Evolutionary conservation across 208 protist species (phyloP), one percentile per base, ranked within the genome.

Genomic region (Leishmania gerbilli): DNA sequence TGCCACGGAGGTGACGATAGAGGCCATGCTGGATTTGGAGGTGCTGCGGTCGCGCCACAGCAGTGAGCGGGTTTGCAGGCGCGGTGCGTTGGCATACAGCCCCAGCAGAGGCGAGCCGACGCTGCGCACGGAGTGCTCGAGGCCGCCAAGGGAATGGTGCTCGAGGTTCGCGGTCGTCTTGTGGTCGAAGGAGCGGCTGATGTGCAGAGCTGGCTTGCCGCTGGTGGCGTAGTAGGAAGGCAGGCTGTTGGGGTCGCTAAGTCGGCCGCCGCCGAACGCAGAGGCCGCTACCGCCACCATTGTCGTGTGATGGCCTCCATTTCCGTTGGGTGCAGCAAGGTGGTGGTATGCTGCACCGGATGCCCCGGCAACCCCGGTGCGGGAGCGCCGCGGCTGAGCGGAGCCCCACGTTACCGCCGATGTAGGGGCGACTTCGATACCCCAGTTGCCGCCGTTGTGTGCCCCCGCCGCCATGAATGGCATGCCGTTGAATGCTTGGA

Each of bases 131-230:
- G 82, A 81, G 21, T 65, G 31, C 75, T 85, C 65, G 45, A 83
- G 79, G 9, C 45, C 49, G 56, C 84, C 84, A 37, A 82, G 67
- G n/a, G 76, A 77, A 72, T 80, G 75, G 77, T 72, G 64, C 47
- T 79, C 69, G 37, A 79, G 84, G 76, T 88, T 84, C 47, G 84
- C 40, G 3, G 79, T 76, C 1, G 82, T 88, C 71, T 84, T 84
- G 77, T 87, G 80, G 64, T 88, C 82, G 53, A 82, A 81, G 37
- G 87, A 88, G 71, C 77, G 79, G 51, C 72, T 76, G n/a, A 85
- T 42, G 31, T 80, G 83, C 34, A 88, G 75, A 40, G 81, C 21
- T 21, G 74, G 76, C 17, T 87, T 80, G 27, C 80, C 80, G 8
- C 79, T 79, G 49, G 68, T 51, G 60, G 69, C 77, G 74, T 83